Evolutionary conservation across 176 grass and related monocot genomes (phyloP).

Genomic region (Carex pumila): DNA sequence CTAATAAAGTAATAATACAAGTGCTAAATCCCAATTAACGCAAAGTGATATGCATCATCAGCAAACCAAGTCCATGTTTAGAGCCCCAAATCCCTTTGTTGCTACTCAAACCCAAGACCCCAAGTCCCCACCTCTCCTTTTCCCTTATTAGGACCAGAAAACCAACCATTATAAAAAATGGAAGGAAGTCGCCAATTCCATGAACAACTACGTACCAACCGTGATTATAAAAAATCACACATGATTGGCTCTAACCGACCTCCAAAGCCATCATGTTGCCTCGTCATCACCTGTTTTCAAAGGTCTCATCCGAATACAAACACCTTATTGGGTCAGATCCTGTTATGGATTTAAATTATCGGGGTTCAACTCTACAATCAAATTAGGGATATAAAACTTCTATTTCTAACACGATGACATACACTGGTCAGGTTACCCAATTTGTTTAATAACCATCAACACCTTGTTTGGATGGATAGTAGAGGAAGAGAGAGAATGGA

Average conservation of each 20-base stretch:
- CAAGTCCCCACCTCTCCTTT: neutral
- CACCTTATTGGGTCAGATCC: neutral
- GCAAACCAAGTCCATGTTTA: constrained; percentile 23
- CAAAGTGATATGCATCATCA: constrained; percentile 8
- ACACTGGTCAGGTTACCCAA: too few species aligned
- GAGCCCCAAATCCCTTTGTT: constrained; percentile 17
- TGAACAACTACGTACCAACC: constrained; percentile 9
- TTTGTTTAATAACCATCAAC: too few species aligned
- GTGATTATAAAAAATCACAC: constrained; percentile 19
- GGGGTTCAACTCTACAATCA: neutral
- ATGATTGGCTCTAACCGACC: constrained; percentile 15
- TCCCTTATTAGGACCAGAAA: neutral
- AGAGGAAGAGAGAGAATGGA: too few species aligned
- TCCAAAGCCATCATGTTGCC: constrained; percentile 11
- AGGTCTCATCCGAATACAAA: neutral
- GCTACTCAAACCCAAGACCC: constrained; percentile 12
- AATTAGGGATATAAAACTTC: neutral
- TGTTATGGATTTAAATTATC: neutral
- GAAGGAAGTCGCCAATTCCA: neutral
- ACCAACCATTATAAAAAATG: neutral
- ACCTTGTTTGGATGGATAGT: too few species aligned
- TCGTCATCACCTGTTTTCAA: neutral
- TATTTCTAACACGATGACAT: too few species aligned
- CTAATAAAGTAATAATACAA: constrained; percentile 1
- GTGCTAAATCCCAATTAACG: neutral